These are phyloP conservation scores for Kwoniella botswanensis DNA, from an alignment of 768 basidiomycete genomes.

Conservation along the genomic window DNA sequence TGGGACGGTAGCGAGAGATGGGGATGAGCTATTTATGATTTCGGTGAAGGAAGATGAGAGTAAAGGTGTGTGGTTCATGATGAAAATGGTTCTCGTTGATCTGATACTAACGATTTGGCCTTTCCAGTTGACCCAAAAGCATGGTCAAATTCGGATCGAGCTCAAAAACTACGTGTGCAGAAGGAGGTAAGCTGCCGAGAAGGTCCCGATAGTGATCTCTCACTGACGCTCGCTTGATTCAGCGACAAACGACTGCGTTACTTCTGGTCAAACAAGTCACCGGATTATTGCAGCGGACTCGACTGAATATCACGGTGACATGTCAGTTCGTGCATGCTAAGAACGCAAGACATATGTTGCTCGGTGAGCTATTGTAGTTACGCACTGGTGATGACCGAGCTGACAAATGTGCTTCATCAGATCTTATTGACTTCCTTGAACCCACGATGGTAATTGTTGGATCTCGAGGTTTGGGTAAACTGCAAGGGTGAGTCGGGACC, in stretches of 20 bases:
- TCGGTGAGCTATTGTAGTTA: constrained; percentile 63
- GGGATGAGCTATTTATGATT: constrained; percentile 87
- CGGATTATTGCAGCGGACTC: constrained; percentile 85
- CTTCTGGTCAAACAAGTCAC: constrained; percentile 89
- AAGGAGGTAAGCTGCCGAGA: constrained; percentile 71
- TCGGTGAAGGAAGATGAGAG: constrained; percentile 90
- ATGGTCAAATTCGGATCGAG: constrained; percentile 65
- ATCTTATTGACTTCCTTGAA: constrained; percentile 83
- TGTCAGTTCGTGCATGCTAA: constrained; percentile 99
- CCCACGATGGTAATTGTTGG: constrained; percentile 94
- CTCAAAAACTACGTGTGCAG: constrained; percentile 80
- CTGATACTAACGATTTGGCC: constrained; percentile 63
- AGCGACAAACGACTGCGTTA: constrained; percentile 88
- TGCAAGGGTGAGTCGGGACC: constrained; percentile 72
- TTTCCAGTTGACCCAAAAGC: constrained; percentile 70
- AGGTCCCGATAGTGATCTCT: too few species aligned
- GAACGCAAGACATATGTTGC: constrained; percentile 84
- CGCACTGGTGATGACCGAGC: not conserved
- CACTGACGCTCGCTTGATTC: constrained; percentile 6
- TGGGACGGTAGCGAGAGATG: constrained; percentile 91
- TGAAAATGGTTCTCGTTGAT: not conserved
- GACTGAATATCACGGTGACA: constrained; percentile 78
- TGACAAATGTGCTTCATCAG: constrained; percentile 22
- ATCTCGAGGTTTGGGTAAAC: constrained; percentile 82
- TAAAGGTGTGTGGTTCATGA: constrained; percentile 67